Evolutionary conservation across 208 protist species (phyloP).

Genomic region (Wallacemonas sp.): DNA sequence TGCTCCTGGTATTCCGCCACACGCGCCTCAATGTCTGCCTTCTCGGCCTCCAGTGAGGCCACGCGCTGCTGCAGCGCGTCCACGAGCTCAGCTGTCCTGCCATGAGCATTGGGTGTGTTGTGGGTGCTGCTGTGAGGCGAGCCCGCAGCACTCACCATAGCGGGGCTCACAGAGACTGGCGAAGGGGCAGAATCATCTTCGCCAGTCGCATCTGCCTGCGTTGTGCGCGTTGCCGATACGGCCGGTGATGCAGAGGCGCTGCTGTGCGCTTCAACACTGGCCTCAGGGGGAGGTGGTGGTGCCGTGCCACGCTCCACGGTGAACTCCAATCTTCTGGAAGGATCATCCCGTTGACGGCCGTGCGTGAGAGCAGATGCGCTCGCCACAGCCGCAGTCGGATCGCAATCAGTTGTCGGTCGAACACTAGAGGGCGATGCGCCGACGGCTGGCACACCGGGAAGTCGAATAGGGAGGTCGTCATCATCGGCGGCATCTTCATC

Average conservation of each 20-base stretch:
- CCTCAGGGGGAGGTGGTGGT: neutral
- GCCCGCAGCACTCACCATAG: too few species aligned
- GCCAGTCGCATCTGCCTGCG: neutral
- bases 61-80: constrained; percentile 28
- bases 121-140: too few species aligned
- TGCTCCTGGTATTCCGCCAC: constrained; percentile 42
- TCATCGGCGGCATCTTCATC: too few species aligned
- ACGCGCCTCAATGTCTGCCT: constrained; percentile 25
- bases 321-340: neutral
- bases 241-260: neutral
- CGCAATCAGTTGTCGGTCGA: too few species aligned
- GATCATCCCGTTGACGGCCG: constrained; percentile 5
- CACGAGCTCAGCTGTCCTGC: too few species aligned
- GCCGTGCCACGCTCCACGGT: neutral
- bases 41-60: constrained; percentile 24
- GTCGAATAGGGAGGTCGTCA: neutral
- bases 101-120: too few species aligned
- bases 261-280: too few species aligned
- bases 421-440: too few species aligned
- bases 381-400: too few species aligned
- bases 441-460: neutral
- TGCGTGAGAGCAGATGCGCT: neutral
- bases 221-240: neutral
- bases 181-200: neutral
- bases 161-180: too few species aligned